Evolutionary conservation across 441 rosid species (phyloP), one percentile per base, ranked within the genome.

Genomic region (Gossypium davidsonii): DNA sequence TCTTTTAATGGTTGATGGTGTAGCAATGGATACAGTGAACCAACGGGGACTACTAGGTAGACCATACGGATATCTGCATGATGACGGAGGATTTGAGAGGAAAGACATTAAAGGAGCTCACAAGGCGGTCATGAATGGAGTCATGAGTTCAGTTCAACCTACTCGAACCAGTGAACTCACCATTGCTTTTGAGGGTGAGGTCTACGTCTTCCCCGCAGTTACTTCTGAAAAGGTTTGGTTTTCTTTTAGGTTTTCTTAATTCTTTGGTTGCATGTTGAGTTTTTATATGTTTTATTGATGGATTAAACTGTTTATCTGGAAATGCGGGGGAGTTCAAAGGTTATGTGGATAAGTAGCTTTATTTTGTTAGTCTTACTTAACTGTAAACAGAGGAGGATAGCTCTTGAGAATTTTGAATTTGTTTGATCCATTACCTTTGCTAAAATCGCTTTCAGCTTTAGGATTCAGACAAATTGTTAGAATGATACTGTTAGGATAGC

Each of bases 181-280:
- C 18, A 42, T 84, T 21, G 73, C 87, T 3, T 84, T 82, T 55
- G 84, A 84, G 73, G 87, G 87, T 21, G 85, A 84, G 74, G 85
- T 84, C 59, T 84, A 77, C 72, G 84, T 84, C 51, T 84, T 84
- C 74, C 85, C 87, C 4, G 77, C 83, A 1, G 85, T 84, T 70
- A 78, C 84, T 9, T 79, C 83, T 48, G 76, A 82, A 12, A 80
- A 82, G 84, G 87, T 84, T 49, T 28, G 25, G 44, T 17, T 18
- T 55, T 6, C 1, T 12, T 39, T 1, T n/a, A n/a, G 17, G 2
- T 42, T 0, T 58, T 3, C 7, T 49, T 25, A 1, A 14, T 65
- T 42, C 46, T 20, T 71, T 68, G 23, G 18, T 11, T 58, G 53
- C 5, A 49, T 58, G 37, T 26, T 31, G 21, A 26, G 7, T 5